Base-by-base conservation (phyloP, 202 grass and related monocot genomes). In the Schoenoplectus triqueter region DNA sequence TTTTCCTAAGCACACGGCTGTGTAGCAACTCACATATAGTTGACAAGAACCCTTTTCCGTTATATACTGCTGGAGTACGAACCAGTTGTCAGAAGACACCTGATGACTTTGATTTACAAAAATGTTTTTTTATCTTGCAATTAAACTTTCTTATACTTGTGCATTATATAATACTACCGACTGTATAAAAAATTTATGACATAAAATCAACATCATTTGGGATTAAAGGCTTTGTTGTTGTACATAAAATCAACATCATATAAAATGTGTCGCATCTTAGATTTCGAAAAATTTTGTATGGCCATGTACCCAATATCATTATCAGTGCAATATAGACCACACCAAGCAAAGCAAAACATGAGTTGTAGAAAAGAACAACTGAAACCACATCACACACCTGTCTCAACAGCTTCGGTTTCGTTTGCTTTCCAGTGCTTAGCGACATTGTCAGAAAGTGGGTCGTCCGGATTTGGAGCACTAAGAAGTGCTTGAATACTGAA, bases 391-490 rank as follows among this genome's bases (percentile, higher is more conserved):
- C 73, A 8, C 31, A 31, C 39, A 94, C 92, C 90, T 92, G 92
- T 97, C 91, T 97, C 95, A 9, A 97, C 91, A 84, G 95, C 91
- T 86, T 94, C 95, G n/a, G 80, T 59, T 86, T 97, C 92, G 15
- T 97, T 93, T 68, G 92, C 48, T 80, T 97, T 97, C 95, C 95
- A 94, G 77, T 93, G 95, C 61, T 94, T 97, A 56, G 95, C 95
- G 44, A 93, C 91, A 84, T 97, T 97, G 84, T 97, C 89, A 31
- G 95, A 92, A 6, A 97, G 92, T 0, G 95, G 95, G 60, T 97
- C 92, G 42, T 97, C 90, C 0, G 95, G 95, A 69, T 97, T 97
- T 75, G 92, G 90, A 84, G 95, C 92, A 57, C 92, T 94, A 7
- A 97, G 82, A 74, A 97, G 83, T 51, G 95, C 95, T 88, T 97